Evolutionary conservation across 495 filamentous ascomycete species (phyloP).

Genomic region (Podospora conica): DNA sequence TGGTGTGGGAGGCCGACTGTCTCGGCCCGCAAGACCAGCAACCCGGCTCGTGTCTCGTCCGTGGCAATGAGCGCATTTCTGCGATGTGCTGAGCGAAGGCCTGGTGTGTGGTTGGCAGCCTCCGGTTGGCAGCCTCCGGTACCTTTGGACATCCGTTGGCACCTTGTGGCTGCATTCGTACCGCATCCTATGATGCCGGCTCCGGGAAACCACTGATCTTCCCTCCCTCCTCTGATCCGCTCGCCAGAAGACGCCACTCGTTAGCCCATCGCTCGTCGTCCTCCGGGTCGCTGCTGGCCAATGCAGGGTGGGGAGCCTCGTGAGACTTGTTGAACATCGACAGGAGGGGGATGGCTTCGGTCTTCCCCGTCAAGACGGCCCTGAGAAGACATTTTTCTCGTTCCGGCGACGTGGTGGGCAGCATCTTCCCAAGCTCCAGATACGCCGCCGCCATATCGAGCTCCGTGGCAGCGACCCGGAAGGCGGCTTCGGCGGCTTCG

Average conservation of each 20-base stretch:
- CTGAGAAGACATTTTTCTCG: slow-evolving; percentile 19
- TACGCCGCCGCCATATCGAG: slow-evolving; percentile 23
- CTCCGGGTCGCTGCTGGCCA: too few species aligned
- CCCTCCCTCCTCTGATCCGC: background rate
- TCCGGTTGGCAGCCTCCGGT: background rate
- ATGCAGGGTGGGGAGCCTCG: background rate
- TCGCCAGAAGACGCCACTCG: slow-evolving; percentile 9
- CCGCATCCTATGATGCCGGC: background rate
- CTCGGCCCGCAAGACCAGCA: background rate
- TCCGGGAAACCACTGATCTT: background rate
- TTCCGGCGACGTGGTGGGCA: slow-evolving; percentile 15
- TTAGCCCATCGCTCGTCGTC: slow-evolving; percentile 4
- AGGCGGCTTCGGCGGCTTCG: slow-evolving; percentile 19
- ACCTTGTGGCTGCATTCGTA: background rate
- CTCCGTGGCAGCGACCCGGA: slow-evolving; percentile 21
- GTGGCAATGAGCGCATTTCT: background rate
- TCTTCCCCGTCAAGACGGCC: slow-evolving; percentile 25
- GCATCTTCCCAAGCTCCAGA: slow-evolving; percentile 23
- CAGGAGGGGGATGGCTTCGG: slow-evolving; percentile 16
- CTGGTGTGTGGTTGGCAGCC: too few species aligned
- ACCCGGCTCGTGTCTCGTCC: too few species aligned
- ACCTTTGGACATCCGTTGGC: background rate
- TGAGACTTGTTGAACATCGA: background rate
- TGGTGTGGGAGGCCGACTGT: background rate
- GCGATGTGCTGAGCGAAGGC: too few species aligned